phyloP scores from a whole-genome alignment of 2,329 filamentous ascomycete genomes.

The Leptographium flavum region DNA sequence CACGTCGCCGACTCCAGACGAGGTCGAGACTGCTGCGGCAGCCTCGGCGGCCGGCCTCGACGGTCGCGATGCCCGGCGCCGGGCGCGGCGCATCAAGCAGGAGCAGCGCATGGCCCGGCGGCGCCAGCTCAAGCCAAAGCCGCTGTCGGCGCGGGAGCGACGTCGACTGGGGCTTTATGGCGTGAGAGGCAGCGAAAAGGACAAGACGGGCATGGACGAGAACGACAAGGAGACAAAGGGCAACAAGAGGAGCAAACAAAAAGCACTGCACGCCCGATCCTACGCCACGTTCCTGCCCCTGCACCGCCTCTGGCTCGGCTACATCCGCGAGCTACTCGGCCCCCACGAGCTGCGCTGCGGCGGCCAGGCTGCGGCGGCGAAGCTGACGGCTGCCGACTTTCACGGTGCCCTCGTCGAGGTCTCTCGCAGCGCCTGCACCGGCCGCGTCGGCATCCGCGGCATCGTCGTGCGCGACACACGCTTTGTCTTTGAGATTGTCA shows the following conservation, averaged over 20 bases:
- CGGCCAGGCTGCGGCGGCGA: constrained; percentile 48
- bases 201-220: constrained; percentile 18
- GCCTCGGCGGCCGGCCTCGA: constrained; percentile 24
- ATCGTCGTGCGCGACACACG: constrained; percentile 83
- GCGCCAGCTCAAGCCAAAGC: constrained; percentile 39
- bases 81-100: constrained; percentile 31
- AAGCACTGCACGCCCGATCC: constrained; percentile 23
- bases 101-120: constrained; percentile 28
- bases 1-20: constrained; percentile 48
- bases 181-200: constrained; percentile 32
- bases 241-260: not conserved
- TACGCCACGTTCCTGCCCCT: constrained; percentile 68
- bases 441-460: constrained; percentile 68
- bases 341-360: constrained; percentile 37
- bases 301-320: constrained; percentile 67
- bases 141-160: constrained; percentile 68
- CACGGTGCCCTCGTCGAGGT: constrained; percentile 79
- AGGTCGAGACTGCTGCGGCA: constrained; percentile 44
- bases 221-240: not conserved
- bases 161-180: constrained; percentile 59
- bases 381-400: constrained; percentile 75
- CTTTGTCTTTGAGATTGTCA: constrained; percentile 76
- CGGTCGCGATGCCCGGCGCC: constrained; percentile 41
- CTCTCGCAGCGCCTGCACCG: constrained; percentile 64
- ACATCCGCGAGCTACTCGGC: constrained; percentile 70